Percentiles rank a stretch among this genome's conserved stretches.
These are phyloP conservation scores for Entomortierella chlamydospora DNA, from an alignment of 192 early-diverging fungal genomes.

Conservation along the genomic window DNA sequence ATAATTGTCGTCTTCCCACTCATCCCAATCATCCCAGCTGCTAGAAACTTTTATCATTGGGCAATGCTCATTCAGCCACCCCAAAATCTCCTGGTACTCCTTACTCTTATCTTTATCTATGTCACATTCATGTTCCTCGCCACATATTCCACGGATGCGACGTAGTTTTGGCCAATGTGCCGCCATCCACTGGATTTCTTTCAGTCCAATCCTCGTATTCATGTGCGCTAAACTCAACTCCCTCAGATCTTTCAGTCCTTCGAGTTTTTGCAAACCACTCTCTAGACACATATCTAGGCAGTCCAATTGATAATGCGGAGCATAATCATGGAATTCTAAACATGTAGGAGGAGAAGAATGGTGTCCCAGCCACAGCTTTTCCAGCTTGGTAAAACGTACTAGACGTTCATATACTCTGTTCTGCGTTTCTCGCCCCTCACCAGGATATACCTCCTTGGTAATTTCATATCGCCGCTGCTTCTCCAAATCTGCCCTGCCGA, in stretches of 20 bases:
- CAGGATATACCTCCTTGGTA: not conserved
- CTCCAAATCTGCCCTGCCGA: not conserved
- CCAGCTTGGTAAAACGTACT: not conserved
- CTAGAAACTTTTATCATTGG: too few species aligned
- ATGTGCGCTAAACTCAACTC: not conserved
- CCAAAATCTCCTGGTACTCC: too few species aligned
- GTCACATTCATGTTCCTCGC: too few species aligned
- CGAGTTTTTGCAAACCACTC: conserved; percentile 5
- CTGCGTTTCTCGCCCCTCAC: not conserved
- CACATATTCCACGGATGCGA: not conserved
- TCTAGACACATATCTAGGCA: conserved; percentile 4
- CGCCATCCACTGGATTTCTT: conserved; percentile 7
- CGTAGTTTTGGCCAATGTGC: conserved; percentile 1
- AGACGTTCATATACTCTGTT: conserved; percentile 3
- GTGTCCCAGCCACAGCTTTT: conserved; percentile 6
- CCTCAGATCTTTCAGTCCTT: not conserved
- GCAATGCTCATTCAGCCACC: too few species aligned
- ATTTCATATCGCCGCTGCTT: not conserved
- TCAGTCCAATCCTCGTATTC: not conserved
- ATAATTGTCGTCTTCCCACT: too few species aligned
- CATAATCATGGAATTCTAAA: too few species aligned
- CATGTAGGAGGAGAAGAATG: too few species aligned
- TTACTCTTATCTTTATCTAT: too few species aligned
- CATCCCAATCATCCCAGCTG: too few species aligned
- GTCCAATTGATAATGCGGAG: not conserved